Conservation (phyloP, 2,329 filamentous ascomycete species). For the Drechslerella dactyloides region DNA sequence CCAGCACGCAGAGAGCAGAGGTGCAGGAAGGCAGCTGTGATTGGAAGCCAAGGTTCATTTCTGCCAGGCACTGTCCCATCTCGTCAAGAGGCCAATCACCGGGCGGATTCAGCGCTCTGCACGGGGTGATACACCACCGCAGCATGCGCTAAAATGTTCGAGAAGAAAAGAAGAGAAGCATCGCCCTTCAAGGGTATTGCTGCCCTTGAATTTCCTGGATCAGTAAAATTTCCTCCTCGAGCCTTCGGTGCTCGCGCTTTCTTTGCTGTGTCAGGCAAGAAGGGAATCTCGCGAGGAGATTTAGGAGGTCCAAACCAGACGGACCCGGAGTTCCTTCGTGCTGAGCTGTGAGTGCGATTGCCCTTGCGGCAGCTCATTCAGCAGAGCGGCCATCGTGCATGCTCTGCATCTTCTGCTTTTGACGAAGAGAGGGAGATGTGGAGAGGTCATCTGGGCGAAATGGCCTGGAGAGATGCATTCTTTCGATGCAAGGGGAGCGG, state of each 20-base stretch:
- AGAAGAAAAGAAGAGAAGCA: constrained; percentile 24
- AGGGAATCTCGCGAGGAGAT: background rate
- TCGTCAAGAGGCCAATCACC: constrained; percentile 36
- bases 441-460: constrained; percentile 20
- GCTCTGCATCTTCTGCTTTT: constrained; percentile 22
- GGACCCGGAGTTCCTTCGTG: constrained; percentile 42
- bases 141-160: constrained; percentile 49
- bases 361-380: constrained; percentile 23
- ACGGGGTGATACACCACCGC: constrained; percentile 30
- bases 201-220: constrained; percentile 9
- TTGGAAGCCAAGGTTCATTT: constrained; percentile 43
- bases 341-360: constrained; percentile 10
- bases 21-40: constrained; percentile 36
- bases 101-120: constrained; percentile 19
- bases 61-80: constrained; percentile 46
- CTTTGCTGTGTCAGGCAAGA: constrained; percentile 21
- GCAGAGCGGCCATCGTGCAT: constrained; percentile 14
- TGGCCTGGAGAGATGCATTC: constrained; percentile 26
- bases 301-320: constrained; percentile 8
- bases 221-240: constrained; percentile 23
- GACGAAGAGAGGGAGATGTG: constrained; percentile 18
- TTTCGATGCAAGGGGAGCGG: constrained; percentile 49
- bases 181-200: constrained; percentile 12
- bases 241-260: constrained; percentile 22
- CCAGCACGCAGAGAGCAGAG: constrained; percentile 18